phyloP scores from a whole-genome alignment of 2,329 filamentous ascomycete genomes.

The Aphanoascus verrucosus region DNA sequence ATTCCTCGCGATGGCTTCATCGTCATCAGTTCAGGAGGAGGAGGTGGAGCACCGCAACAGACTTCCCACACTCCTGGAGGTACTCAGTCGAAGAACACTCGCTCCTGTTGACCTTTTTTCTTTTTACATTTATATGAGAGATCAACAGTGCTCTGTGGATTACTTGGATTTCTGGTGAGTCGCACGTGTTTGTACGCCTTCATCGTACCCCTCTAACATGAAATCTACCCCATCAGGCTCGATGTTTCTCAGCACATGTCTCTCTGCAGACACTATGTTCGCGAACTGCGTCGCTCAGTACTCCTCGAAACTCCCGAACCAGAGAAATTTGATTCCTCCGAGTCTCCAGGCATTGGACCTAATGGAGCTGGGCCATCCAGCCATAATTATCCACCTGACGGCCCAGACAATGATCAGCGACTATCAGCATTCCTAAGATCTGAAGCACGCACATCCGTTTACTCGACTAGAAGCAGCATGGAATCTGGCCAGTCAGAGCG shows the following conservation, averaged over 20 bases:
- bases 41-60: conserved; percentile 56
- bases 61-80: conserved; percentile 89
- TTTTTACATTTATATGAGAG: conserved; percentile 99
- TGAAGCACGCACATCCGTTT: conserved; percentile 37
- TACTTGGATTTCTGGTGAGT: conserved; percentile 95
- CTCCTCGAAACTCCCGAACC: conserved; percentile 86
- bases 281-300: conserved; percentile 84
- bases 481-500: conserved; percentile 37
- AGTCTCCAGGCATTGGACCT: conserved; percentile 1
- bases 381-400: conserved; percentile 38
- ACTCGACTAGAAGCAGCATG: conserved; percentile 46
- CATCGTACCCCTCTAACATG: neutral
- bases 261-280: conserved; percentile 87
- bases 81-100: conserved; percentile 83
- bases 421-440: conserved; percentile 79
- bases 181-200: neutral
- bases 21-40: conserved; percentile 26
- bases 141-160: conserved; percentile 94
- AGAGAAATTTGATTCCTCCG: conserved; percentile 51
- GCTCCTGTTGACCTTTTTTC: conserved; percentile 95
- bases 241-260: conserved; percentile 99
- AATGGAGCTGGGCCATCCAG: conserved; percentile 42
- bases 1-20: conserved; percentile 4
- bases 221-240: conserved; percentile 52
- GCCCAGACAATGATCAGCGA: conserved; percentile 71